These are phyloP conservation scores for Fusarium siculi DNA, from an alignment of 2,329 filamentous ascomycete genomes.

Conservation along the genomic window DNA sequence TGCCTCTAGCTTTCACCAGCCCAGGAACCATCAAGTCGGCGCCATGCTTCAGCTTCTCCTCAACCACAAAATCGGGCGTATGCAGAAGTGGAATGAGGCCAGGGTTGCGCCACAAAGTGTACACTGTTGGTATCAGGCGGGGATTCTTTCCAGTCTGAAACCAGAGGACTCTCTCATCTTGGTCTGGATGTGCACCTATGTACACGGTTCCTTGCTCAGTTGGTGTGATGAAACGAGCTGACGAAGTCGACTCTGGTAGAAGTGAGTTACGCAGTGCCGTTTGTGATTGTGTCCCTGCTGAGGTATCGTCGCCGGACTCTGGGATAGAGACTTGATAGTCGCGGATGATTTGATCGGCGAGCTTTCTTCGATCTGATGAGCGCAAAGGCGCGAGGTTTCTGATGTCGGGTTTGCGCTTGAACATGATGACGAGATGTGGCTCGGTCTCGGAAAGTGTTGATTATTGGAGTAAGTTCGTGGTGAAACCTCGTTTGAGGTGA, in stretches of 20 bases:
- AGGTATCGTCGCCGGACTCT: conserved; percentile 21
- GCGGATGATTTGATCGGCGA: conserved; percentile 40
- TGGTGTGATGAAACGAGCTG: conserved; percentile 36
- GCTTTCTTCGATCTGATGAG: conserved; percentile 38
- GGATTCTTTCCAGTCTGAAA: conserved; percentile 39
- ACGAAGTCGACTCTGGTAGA: conserved; percentile 36
- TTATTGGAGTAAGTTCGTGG: neutral
- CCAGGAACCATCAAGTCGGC: conserved; percentile 40
- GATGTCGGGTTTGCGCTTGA: conserved; percentile 39
- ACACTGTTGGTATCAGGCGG: conserved; percentile 37
- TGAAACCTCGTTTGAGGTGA: neutral
- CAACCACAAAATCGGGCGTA: conserved; percentile 39
- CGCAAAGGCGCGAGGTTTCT: conserved; percentile 39
- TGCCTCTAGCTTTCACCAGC: conserved; percentile 23
- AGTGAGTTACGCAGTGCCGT: conserved; percentile 35
- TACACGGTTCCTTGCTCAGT: conserved; percentile 35
- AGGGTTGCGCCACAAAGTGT: conserved; percentile 39
- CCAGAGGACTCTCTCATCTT: conserved; percentile 40
- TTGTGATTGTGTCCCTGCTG: conserved; percentile 29
- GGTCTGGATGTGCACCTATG: conserved; percentile 27
- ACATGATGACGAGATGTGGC: conserved; percentile 20
- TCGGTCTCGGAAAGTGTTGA: too few species aligned
- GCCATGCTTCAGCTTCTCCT: conserved; percentile 37
- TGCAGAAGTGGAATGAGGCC: conserved; percentile 35
- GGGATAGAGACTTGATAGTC: conserved; percentile 35